These are phyloP conservation scores for Odonthalia washingtoniensis DNA, from an alignment of 31 red algal species.

Conservation along the genomic window DNA sequence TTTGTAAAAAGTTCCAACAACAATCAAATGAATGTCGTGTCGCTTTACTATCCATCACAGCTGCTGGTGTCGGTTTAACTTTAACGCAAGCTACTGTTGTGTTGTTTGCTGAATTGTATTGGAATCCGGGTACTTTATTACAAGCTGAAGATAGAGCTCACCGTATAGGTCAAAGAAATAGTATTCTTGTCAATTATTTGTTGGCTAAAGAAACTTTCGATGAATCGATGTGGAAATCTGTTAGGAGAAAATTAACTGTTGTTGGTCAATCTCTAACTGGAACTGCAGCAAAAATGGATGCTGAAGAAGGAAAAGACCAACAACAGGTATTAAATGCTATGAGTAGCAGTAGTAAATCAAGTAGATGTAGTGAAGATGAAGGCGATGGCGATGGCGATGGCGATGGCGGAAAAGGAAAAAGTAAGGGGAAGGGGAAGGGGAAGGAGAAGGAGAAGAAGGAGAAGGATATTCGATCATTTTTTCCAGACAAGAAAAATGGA, in stretches of 20 bases:
- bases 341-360: neutral
- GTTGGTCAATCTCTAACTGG: conserved; percentile 77
- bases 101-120: conserved; percentile 86
- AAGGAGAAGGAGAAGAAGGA: conserved; percentile 7
- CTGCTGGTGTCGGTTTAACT: conserved; percentile 87
- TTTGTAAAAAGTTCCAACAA: conserved; percentile 74
- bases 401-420: no score
- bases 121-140: conserved; percentile 89
- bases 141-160: conserved; percentile 94
- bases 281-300: conserved; percentile 63
- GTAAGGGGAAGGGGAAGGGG: neutral
- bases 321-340: neutral
- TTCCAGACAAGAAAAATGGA: neutral
- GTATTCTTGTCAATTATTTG: conserved; percentile 78
- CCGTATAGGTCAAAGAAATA: conserved; percentile 88
- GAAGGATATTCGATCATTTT: neutral
- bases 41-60: conserved; percentile 86
- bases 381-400: no score
- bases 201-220: conserved; percentile 77
- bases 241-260: conserved; percentile 71
- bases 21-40: conserved; percentile 57
- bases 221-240: conserved; percentile 81
- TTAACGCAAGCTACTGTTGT: conserved; percentile 84
- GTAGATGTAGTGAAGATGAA: neutral
- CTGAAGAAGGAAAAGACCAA: conserved; percentile 42